A percentile compares a stretch with the other conserved stretches of the same genome.
Evolutionary conservation across 163 green algal genomes (phyloP).

Genomic region (Scenedesmus sp.): DNA sequence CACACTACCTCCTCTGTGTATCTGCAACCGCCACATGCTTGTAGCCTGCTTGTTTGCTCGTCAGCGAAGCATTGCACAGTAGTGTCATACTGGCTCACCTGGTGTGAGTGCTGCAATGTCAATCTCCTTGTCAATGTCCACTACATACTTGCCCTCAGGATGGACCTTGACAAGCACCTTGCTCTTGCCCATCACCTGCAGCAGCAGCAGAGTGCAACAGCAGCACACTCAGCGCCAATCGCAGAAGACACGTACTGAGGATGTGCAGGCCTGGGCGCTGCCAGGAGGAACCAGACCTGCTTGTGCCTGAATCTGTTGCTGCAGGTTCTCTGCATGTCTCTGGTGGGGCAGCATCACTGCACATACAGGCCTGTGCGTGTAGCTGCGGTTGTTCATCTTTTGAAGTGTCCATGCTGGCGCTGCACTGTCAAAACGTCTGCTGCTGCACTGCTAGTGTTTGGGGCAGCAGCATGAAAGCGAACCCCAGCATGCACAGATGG

Average conservation of each 20-base stretch:
- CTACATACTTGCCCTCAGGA: conserved; percentile 99
- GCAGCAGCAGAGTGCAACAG: background rate
- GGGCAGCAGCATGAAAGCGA: background rate
- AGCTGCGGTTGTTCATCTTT: background rate
- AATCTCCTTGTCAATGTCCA: conserved; percentile 97
- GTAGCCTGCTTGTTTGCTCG: too few relatives aligned
- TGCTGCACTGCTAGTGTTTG: background rate
- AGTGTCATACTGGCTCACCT: conserved; percentile 58
- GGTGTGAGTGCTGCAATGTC: conserved; percentile 87
- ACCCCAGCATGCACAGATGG: background rate
- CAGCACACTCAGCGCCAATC: background rate
- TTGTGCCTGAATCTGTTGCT: background rate
- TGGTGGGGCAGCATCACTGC: background rate
- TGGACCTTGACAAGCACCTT: conserved; percentile 99
- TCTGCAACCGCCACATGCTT: too few relatives aligned
- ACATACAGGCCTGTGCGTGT: background rate
- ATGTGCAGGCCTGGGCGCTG: background rate
- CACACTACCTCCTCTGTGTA: too few relatives aligned
- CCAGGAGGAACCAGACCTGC: background rate
- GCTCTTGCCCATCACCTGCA: conserved; percentile 98
- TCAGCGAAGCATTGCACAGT: too few relatives aligned
- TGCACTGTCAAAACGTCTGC: background rate
- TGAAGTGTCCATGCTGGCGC: too few relatives aligned
- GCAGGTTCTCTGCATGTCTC: background rate
- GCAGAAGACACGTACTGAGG: background rate